Evolutionary conservation across 2,329 filamentous ascomycete genomes (phyloP), one percentile per base, ranked within the genome.

Genomic region (Bipolaris cookei): DNA sequence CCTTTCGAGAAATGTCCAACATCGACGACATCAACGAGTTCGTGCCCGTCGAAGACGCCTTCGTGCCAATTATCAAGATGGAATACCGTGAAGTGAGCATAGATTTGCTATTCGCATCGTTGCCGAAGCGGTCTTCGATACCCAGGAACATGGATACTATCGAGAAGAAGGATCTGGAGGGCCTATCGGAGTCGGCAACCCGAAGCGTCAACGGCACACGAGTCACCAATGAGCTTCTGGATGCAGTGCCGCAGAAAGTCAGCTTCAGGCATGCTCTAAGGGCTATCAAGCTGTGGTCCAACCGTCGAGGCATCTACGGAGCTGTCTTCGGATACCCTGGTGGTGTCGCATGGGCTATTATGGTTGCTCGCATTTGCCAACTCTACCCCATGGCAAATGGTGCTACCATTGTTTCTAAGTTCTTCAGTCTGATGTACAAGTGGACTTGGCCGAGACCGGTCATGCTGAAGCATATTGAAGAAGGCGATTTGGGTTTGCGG

Each of bases 381-480:
- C 84, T 99, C 14, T 99, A 98, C 70, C 95, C 95, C 13, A 92
- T 92, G 73, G 95, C 95, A 6, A 91, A 92, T 7, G 90, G 91
- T 16, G 91, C 93, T 1, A 90, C 92, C 21, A 89, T 99, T 54
- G 89, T 99, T 38, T 86, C 88, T 72, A 97, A 97, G 75, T 98
- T 99, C 82, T 99, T 98, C 78, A 84, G 90, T 66, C 89, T 99
- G 64, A 92, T 98, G 81, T 86, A 87, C 63, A 87, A 89, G 63
- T 99, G 95, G 95, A 87, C 87, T 30, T 99, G 95, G 93, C 95
- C 95, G 5, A 87, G 91, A 64, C 95, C 95, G n/a, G 90, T 98
- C 4, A 82, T 96, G 65, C 83, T 99, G 56, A 97, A 97, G 76
- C 83, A 86, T 32, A 92, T 96, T 62, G 93, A 97, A 73, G 89